Conservation (phyloP, 306 rosid genomes). For the Cucurbita maxima region DNA sequence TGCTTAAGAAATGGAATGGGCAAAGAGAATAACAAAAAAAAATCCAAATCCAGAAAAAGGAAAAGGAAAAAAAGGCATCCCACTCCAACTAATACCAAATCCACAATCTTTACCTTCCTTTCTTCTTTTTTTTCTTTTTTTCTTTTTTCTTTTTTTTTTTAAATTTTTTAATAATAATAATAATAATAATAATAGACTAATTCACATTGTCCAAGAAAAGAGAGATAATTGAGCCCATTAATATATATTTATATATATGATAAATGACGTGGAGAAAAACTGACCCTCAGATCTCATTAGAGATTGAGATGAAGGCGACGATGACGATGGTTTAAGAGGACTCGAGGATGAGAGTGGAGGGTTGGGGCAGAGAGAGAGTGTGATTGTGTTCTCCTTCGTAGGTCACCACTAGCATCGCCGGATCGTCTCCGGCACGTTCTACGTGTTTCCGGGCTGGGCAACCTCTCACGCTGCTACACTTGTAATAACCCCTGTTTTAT, state of each 20-base stretch:
- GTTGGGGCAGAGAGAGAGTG: slow-evolving; percentile 44
- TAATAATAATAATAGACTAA: slow-evolving; percentile 8
- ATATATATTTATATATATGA: slow-evolving; percentile 20
- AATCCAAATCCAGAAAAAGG: slow-evolving; percentile 9
- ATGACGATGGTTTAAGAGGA: slow-evolving; percentile 30
- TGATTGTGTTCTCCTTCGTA: slow-evolving; percentile 94
- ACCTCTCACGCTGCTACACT: slow-evolving; percentile 95
- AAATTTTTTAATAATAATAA: neutral
- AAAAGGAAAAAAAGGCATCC: slow-evolving; percentile 23
- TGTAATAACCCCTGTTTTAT: slow-evolving; percentile 67
- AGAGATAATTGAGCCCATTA: slow-evolving; percentile 17
- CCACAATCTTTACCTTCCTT: slow-evolving; percentile 28
- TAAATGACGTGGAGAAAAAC: slow-evolving; percentile 15
- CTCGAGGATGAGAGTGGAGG: slow-evolving; percentile 68
- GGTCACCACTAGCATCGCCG: slow-evolving; percentile 73
- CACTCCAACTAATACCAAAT: slow-evolving; percentile 36
- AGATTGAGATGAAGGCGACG: slow-evolving; percentile 18
- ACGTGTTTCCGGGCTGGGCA: slow-evolving; percentile 96
- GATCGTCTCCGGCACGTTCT: slow-evolving; percentile 84
- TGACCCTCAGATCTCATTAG: slow-evolving; percentile 41
- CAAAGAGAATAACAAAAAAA: neutral
- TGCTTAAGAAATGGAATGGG: neutral
- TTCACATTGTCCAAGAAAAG: slow-evolving; percentile 17
- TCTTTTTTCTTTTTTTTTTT: neutral
- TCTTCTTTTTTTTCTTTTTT: neutral